Evolutionary conservation across 495 filamentous ascomycete genomes (phyloP).

Genomic region (Sordaria brevicollis): DNA sequence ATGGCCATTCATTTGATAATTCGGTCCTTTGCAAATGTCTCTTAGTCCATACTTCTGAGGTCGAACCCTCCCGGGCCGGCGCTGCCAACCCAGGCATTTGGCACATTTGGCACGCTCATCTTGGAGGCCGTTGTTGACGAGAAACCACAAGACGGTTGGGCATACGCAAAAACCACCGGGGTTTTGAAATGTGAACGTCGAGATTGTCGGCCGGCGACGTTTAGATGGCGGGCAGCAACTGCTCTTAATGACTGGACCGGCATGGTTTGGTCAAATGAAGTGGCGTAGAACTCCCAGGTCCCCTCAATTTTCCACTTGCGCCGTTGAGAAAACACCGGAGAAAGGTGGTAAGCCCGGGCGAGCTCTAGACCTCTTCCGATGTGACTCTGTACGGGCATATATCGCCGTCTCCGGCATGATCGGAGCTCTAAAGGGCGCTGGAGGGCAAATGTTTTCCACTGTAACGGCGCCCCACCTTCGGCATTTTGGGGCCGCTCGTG

Average conservation of each 20-base stretch:
- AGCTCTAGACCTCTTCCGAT: background rate
- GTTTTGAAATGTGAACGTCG: background rate
- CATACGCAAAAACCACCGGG: background rate
- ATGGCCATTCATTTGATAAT: background rate
- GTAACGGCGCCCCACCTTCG: background rate
- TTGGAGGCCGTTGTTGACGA: background rate
- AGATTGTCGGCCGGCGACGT: background rate
- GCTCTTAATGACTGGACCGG: background rate
- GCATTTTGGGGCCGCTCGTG: background rate
- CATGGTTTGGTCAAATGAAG: background rate
- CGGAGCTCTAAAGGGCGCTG: background rate
- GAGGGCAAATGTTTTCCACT: background rate
- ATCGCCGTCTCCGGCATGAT: background rate
- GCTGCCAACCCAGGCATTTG: slow-evolving; percentile 29
- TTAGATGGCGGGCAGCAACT: background rate
- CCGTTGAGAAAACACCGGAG: background rate
- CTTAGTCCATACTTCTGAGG: slow-evolving; percentile 34
- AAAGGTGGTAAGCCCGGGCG: background rate
- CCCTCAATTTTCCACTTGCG: background rate
- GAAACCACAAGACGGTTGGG: background rate
- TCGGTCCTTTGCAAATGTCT: background rate
- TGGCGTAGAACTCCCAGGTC: background rate
- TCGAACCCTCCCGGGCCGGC: slow-evolving; percentile 31
- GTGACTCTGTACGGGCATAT: background rate
- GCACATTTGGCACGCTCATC: background rate